Percentiles rank a stretch among this genome's conserved stretches.
phyloP scores from a whole-genome alignment of 2,329 filamentous ascomycete species.

The Colletotrichum somersetense region DNA sequence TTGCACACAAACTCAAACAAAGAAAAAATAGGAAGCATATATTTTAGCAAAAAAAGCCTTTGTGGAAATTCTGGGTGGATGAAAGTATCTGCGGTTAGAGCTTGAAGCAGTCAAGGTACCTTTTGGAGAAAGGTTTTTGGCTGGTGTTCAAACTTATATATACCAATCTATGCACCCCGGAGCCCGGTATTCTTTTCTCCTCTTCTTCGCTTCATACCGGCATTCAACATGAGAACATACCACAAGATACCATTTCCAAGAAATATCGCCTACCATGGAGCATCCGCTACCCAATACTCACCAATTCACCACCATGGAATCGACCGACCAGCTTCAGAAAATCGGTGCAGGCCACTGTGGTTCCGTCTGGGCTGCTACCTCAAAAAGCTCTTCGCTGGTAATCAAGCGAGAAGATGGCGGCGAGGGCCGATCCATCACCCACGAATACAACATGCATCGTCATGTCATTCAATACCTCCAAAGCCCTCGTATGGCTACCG shows the following conservation, averaged over 20 bases:
- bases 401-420: constrained; percentile 43
- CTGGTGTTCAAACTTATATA: no score
- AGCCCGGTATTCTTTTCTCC: not conserved
- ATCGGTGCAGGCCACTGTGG: constrained; percentile 35
- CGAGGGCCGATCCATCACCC: constrained; percentile 35
- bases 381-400: constrained; percentile 1
- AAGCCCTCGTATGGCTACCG: not conserved
- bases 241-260: not conserved
- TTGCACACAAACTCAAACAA: no score
- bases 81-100: not conserved
- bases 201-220: no score
- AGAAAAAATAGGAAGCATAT: no score
- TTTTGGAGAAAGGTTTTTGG: not conserved
- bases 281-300: no score
- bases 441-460: constrained; percentile 42
- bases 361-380: constrained; percentile 25
- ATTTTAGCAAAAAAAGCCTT: not conserved
- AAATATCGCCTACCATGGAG: not conserved
- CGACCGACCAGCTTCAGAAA: not conserved
- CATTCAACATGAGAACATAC: no score
- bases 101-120: not conserved
- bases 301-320: not conserved
- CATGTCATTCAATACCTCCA: constrained; percentile 1
- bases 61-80: not conserved
- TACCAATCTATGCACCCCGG: no score